Evolutionary conservation across 805 yeast species (phyloP), one percentile per base, ranked within the genome.

Genomic region (Wilhelminamyces savonicus): DNA sequence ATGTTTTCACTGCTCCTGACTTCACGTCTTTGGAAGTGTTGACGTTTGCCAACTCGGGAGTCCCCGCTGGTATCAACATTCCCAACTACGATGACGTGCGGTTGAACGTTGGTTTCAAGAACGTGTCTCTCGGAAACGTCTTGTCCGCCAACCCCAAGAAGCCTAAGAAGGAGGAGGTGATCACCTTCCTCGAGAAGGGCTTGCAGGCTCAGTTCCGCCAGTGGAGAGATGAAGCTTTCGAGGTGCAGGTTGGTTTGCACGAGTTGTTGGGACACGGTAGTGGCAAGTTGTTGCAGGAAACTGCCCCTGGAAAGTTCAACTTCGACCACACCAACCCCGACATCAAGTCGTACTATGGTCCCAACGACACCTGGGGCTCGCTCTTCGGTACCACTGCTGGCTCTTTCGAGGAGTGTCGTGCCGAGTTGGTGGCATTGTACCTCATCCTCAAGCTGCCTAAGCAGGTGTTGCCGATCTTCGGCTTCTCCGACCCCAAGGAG

Each of bases 11-110:
- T 28, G 90, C 95, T 16, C 96, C 96, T 13, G 96, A 86, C 56
- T 86, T 86, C 59, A 84, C 95, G 4, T 83, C 94, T 2, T 67
- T 86, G 44, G 96, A 86, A 56, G 95, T 86, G 3, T 64, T 86
- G 48, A 82, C 95, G 1, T 85, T 86, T 65, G 84, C 94, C 1
- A 90, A 94, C 3, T 76, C 87, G 21, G 95, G 95, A 27, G 76
- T 83, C 30, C 96, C 96, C 11, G 94, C 94, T 0, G 96, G 96
- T 31, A 86, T 86, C 54, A 86, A 86, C 50, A 82, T 86, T 40
- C 96, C 96, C 36, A 86, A 86, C 58, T 86, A 86, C 56, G 95
- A 86, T 54, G 94, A 84, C 49, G 87, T 85, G 32, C 70, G 95
- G 48, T 67, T 84, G 50, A 82, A 77, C 35, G 58, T 78, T 46